phyloP scores from a whole-genome alignment of 1,284 basidiomycete genomes.

The Taiwanofungus camphoratus region DNA sequence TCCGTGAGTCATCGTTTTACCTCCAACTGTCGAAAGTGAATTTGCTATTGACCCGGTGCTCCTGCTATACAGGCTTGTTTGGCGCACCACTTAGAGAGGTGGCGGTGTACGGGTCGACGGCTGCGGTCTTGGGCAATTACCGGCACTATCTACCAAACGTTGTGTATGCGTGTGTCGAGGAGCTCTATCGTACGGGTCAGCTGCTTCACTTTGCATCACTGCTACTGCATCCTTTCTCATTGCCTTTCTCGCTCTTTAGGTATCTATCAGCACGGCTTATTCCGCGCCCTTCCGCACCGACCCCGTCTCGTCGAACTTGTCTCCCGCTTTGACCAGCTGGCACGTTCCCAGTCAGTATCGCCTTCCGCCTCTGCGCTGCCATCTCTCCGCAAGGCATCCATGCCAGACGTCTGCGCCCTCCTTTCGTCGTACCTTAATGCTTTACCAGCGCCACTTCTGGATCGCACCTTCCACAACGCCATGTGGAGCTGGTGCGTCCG shows the following conservation, averaged over 20 bases:
- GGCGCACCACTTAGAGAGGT: conserved; percentile 42
- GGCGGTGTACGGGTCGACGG: conserved; percentile 39
- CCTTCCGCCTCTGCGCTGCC: conserved; percentile 17
- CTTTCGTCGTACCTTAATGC: conserved; percentile 52
- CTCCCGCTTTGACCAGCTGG: conserved; percentile 29
- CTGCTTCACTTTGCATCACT: no score
- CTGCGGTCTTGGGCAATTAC: conserved; percentile 43
- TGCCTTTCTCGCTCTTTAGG: conserved; percentile 23
- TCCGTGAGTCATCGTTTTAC: conserved; percentile 3
- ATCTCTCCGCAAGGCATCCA: conserved; percentile 45
- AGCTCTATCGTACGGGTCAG: conserved; percentile 52
- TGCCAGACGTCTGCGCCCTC: conserved; percentile 55
- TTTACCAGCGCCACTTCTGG: conserved; percentile 48
- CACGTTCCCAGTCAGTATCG: conserved; percentile 11
- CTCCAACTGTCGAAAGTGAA: neutral
- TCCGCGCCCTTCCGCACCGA: conserved; percentile 34
- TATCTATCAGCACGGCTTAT: conserved; percentile 42
- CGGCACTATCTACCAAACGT: conserved; percentile 50
- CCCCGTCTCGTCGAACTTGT: conserved; percentile 32
- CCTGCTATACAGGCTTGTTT: conserved; percentile 36
- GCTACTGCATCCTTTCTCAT: neutral
- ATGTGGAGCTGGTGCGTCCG: conserved; percentile 48
- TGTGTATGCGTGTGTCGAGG: conserved; percentile 51
- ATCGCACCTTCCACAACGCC: conserved; percentile 36
- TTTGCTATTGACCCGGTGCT: neutral